Evolutionary conservation across 2,329 filamentous ascomycete genomes (phyloP), one percentile per base, ranked within the genome.

Genomic region (Fusarium sp.): DNA sequence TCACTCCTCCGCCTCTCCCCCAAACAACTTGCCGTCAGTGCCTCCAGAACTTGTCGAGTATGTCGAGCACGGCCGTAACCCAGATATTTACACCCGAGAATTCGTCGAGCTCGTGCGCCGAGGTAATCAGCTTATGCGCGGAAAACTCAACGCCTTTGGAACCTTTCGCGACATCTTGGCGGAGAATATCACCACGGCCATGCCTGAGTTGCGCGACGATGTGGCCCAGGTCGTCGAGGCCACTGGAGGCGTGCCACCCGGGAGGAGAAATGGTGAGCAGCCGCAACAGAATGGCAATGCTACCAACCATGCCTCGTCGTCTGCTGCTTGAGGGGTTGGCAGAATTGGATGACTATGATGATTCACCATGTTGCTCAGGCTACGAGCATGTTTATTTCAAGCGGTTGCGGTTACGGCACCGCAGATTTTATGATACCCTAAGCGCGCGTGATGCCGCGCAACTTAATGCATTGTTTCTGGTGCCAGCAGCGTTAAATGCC

Each of bases 31-130:
- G 44, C 88, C 89, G 9, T 81, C 80, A 37, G 86, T 92, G 28
- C 90, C 90, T 5, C 87, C 87, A 58, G 90, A 92, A 77, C 86
- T 93, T 18, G 85, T 92, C 68, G 85, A 89, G 78, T 93, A 93
- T 82, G 91, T 93, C 76, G 91, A 93, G 80, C 89, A 90, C 79
- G 91, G 91, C 49, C 90, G 91, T 57, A 93, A 93, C 83, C 91
- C 91, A 5, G 91, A 93, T 82, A 93, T 93, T 75, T 93, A 93
- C 85, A 93, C 91, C 61, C 86, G 91, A 77, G 91, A 93, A 83
- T 93, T 93, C 77, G 90, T 93, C 77, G 91, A 93, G 87, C 85
- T 91, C 59, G 90, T 91, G 30, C 84, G 90, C 61, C 85, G 90
- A 52, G 86, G 88, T 44, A 93, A 93, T 83, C 91, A 93, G 85